Base-by-base conservation (phyloP, 352 stramenopile genomes). In the Globisporangium parvum region DNA sequence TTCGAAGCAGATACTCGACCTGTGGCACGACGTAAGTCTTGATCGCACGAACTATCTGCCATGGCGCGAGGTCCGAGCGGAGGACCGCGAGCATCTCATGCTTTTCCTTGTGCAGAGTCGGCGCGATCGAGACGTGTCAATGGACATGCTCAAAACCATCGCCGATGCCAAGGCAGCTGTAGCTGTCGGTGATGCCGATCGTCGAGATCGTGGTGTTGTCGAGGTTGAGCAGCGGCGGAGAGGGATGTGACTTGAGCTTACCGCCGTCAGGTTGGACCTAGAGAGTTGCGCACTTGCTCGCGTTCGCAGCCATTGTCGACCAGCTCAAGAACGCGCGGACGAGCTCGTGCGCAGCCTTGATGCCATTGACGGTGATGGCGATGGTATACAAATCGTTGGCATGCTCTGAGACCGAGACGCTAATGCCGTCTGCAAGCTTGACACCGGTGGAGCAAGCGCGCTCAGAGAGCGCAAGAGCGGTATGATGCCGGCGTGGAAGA, bases 11-110 rank as follows among this genome's bases (percentile, higher is more conserved):
- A n/a, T 21, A 46, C 40, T 46, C 40, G 9, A 18, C 40, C 5
- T 46, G 12, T 3, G 6, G 48, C 40, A 62, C 62, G 0, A 69
- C 45, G n/a, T 69, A 59, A 2, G 33, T 59, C 50, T 66, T 69
- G 17, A 69, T 39, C 4, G 49, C 46, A 18, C 63, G 57, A 1
- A 68, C 3, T 14, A 48, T 50, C 37, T 69, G 56, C 41, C 50
- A 57, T 20, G 47, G 44, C 5, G 45, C 48, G 6, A 65, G 46
- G 0, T 18, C 23, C 6, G 62, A 63, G 2, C 33, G 49, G n/a
- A n/a, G n/a, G n/a, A n/a, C n/a, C n/a, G n/a, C n/a, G n/a, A n/a
- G n/a, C n/a, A n/a, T n/a, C n/a, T n/a, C n/a, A n/a, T n/a, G n/a
- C n/a, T n/a, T n/a, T n/a, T n/a, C n/a, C n/a, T n/a, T n/a, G n/a